Percentiles rank a stretch among this genome's conserved stretches.
phyloP scores from a whole-genome alignment of 441 rosid species.

The Erodium texanum region DNA sequence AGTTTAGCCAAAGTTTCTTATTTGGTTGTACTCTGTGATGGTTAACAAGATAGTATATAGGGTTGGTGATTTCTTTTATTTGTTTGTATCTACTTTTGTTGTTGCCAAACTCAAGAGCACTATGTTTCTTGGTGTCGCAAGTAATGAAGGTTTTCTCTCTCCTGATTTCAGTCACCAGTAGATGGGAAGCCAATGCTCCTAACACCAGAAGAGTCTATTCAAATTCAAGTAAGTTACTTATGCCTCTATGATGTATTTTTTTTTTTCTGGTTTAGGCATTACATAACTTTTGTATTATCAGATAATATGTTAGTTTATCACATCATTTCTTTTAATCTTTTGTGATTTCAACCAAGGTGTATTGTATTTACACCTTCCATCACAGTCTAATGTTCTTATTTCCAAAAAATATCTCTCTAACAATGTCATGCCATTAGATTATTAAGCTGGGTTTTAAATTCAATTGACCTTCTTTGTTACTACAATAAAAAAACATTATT shows the following conservation, averaged over 20 bases:
- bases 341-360: background rate
- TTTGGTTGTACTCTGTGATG: background rate
- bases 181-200: constrained; percentile 82
- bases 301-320: background rate
- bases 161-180: constrained; percentile 56
- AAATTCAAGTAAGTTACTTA: constrained; percentile 48
- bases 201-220: constrained; percentile 79
- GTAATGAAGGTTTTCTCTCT: constrained; percentile 19
- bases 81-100: background rate
- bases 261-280: constrained; percentile 1
- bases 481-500: background rate
- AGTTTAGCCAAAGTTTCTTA: background rate
- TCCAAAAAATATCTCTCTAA: background rate
- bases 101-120: background rate
- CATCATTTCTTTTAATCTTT: too few species aligned
- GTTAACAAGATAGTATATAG: background rate
- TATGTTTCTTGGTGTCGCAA: constrained; percentile 16
- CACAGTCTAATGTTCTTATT: background rate
- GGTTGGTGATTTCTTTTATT: background rate
- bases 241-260: background rate
- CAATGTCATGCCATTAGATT: background rate
- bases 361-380: background rate
- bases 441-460: background rate
- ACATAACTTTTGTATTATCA: background rate
- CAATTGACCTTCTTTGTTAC: background rate